Base-by-base conservation (phyloP, 179 eudicot species). In the Silene vulgaris region DNA sequence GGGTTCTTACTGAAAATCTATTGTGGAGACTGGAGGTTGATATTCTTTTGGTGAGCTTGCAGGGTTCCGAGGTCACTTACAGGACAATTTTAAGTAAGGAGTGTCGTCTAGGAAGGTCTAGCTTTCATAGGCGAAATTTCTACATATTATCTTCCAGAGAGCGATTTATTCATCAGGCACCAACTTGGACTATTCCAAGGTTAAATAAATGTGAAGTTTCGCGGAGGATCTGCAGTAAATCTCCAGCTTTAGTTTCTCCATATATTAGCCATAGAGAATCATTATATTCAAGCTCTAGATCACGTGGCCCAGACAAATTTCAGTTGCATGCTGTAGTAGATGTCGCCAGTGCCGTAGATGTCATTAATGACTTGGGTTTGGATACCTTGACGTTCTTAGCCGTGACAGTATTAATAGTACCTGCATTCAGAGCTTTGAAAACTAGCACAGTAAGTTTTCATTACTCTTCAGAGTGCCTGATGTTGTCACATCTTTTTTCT, bases 321-420 rank as follows among this genome's bases (percentile, higher is more conserved):
- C 84, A 66, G 81, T 72, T 86, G 77, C 82, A 75, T 80, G 86
- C 90, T 65, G 79, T 87, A 75, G 77, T 83, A 75, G 99, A 92
- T 74, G 95, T 92, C 66, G 91, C 90, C 17, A 80, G 80, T 79
- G 97, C 92, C 69, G 87, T 89, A 78, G 99, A 95, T 68, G 93
- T 95, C 81, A 86, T 95, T 77, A 90, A 92, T 87, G 99, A 95
- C 81, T 84, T 95, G 83, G 99, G 99, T 65, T 76, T 90, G 88
- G 99, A 95, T 87, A 95, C 97, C 70, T 82, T 95, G 88, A 95
- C 99, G 59, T 90, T 95, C 81, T 86, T 95, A 86, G 90, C 81
- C 32, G 97, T 93, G 61, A 95, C 97, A 52, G 99, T 95, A 48
- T 57, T 95, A 65, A 88, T 95, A 78, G 95, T 95, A 69, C 99